These are phyloP conservation scores for Cyberlindnera euphorbiae DNA, from an alignment of 805 yeast species.

Conservation along the genomic window DNA sequence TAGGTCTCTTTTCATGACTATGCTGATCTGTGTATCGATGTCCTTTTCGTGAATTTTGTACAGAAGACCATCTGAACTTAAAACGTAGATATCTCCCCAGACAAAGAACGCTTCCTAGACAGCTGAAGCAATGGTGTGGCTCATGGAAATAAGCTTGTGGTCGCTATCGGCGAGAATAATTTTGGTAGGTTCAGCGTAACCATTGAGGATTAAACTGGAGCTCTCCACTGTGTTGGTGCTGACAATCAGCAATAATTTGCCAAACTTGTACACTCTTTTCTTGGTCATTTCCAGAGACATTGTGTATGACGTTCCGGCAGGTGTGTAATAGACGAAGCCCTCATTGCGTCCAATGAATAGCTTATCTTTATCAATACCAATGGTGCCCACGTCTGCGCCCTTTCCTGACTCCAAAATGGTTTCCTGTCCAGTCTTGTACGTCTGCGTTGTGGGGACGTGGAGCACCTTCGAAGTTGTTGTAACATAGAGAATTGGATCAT, in stretches of 20 bases:
- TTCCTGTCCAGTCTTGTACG: conserved; percentile 64
- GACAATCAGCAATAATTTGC: conserved; percentile 55
- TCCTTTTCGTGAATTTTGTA: conserved; percentile 64
- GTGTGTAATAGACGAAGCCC: conserved; percentile 59
- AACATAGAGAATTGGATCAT: conserved; percentile 55
- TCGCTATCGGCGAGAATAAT: conserved; percentile 63
- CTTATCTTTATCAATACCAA: conserved; percentile 38
- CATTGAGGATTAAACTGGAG: conserved; percentile 29
- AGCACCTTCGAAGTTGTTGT: conserved; percentile 71
- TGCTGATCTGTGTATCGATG: conserved; percentile 60
- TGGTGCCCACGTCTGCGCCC: conserved; percentile 44
- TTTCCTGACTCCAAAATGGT: conserved; percentile 36
- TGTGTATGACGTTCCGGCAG: conserved; percentile 47
- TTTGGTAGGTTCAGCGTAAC: conserved; percentile 42
- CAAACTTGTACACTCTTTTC: conserved; percentile 43
- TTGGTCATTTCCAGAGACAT: conserved; percentile 56
- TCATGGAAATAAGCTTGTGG: conserved; percentile 67
- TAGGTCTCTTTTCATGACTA: conserved; percentile 63
- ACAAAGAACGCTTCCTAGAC: conserved; percentile 53
- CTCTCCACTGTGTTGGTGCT: conserved; percentile 39
- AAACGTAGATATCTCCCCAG: conserved; percentile 53
- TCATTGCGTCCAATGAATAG: conserved; percentile 63
- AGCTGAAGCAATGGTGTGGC: conserved; percentile 60
- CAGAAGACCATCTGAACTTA: conserved; percentile 73
- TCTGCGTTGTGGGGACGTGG: conserved; percentile 71